Conservation (phyloP, 306 rosid species). For the Trichosanthes cucumerina region DNA sequence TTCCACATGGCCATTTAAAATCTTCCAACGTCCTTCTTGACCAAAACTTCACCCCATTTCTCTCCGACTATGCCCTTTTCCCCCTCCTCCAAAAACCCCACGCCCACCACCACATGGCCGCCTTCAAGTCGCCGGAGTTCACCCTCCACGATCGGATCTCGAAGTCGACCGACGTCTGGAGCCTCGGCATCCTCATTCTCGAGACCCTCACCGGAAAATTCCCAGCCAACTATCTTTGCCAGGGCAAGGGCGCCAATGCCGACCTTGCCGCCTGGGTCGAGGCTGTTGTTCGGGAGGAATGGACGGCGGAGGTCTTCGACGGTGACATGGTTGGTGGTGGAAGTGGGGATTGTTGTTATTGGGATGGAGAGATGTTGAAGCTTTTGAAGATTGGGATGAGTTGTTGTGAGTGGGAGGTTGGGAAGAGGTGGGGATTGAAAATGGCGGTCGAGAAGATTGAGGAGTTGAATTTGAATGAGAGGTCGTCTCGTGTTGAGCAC, state of each 20-base stretch:
- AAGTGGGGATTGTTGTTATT: background rate
- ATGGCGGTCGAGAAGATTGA: conserved; percentile 51
- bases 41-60: conserved; percentile 24
- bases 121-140: conserved; percentile 69
- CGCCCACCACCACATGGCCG: conserved; percentile 52
- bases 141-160: conserved; percentile 49
- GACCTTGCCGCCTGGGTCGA: conserved; percentile 54
- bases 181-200: conserved; percentile 65
- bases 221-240: conserved; percentile 43
- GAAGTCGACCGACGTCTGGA: conserved; percentile 81
- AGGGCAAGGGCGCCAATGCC: conserved; percentile 43
- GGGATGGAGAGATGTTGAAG: conserved; percentile 51
- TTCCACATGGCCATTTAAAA: conserved; percentile 78
- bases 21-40: conserved; percentile 71
- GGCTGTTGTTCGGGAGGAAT: conserved; percentile 41
- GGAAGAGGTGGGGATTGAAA: conserved; percentile 52
- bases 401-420: conserved; percentile 63
- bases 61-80: conserved; percentile 53
- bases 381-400: conserved; percentile 61
- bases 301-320: conserved; percentile 55
- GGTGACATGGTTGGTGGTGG: conserved; percentile 24
- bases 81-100: conserved; percentile 30
- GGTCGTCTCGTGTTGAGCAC: background rate
- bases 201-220: conserved; percentile 61
- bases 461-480: conserved; percentile 33